A percentile compares a stretch with the other conserved stretches of the same genome.
phyloP scores from a whole-genome alignment of 257 asterid species.

The Penstemon davidsonii region DNA sequence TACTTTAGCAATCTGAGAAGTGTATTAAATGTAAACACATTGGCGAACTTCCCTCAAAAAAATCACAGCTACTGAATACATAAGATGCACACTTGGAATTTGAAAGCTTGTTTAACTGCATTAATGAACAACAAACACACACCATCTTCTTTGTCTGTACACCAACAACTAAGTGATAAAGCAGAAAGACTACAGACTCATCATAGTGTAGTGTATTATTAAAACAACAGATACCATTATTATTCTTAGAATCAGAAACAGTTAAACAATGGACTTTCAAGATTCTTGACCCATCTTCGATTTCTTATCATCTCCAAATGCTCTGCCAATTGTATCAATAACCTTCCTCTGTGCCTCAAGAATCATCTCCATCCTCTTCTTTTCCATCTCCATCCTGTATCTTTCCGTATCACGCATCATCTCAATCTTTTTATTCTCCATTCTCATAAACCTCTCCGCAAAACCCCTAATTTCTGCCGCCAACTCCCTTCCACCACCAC shows the following conservation, averaged over 20 bases:
- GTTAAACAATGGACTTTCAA: slow-evolving; percentile 29
- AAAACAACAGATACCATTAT: slow-evolving; percentile 18
- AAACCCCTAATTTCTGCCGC: slow-evolving; percentile 75
- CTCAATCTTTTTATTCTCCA: slow-evolving; percentile 83
- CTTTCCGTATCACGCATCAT: slow-evolving; percentile 71
- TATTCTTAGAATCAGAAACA: slow-evolving; percentile 10
- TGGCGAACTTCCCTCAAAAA: not conserved
- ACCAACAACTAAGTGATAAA: slow-evolving; percentile 19
- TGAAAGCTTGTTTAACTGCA: slow-evolving; percentile 11
- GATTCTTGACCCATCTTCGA: slow-evolving; percentile 48
- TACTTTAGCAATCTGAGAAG: no score
- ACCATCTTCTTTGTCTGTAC: slow-evolving; percentile 26
- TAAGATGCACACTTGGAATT: not conserved
- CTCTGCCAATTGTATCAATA: slow-evolving; percentile 59
- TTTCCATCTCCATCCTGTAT: slow-evolving; percentile 77
- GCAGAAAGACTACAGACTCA: not conserved
- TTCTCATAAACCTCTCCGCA: slow-evolving; percentile 70
- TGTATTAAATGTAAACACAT: no score
- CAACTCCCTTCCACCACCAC: slow-evolving; percentile 49
- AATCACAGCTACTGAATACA: not conserved
- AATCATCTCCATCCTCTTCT: slow-evolving; percentile 86
- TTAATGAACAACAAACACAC: slow-evolving; percentile 21
- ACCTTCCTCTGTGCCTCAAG: slow-evolving; percentile 71
- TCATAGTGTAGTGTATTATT: not conserved
- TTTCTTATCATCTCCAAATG: slow-evolving; percentile 59